Percentiles rank a stretch among this genome's conserved stretches.
These are phyloP conservation scores for Aspergillus awamori DNA, from an alignment of 2,329 filamentous ascomycete species.

Conservation along the genomic window DNA sequence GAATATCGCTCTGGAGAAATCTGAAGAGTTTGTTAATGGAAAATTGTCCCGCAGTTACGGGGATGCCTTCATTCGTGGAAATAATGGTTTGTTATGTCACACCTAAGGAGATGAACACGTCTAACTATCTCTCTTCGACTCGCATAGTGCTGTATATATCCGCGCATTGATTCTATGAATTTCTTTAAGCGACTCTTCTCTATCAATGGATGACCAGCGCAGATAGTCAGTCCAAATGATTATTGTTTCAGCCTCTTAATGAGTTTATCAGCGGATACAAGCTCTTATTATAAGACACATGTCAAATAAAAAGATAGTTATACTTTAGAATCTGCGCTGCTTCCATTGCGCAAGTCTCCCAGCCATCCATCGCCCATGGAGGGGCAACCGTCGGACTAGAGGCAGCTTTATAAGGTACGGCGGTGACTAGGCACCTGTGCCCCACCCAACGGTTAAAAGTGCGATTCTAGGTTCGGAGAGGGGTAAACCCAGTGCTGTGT, in stretches of 20 bases:
- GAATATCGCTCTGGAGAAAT: slow-evolving; percentile 98
- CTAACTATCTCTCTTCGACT: not conserved
- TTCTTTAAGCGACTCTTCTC: not conserved
- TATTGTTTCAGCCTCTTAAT: no score
- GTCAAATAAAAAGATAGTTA: no score
- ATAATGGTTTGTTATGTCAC: slow-evolving; percentile 70
- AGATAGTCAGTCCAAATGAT: no score
- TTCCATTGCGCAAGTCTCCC: no score
- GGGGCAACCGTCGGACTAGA: no score
- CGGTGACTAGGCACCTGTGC: slow-evolving; percentile 2
- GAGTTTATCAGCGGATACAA: no score
- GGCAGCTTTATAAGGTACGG: not conserved
- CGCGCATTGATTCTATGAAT: slow-evolving; percentile 27
- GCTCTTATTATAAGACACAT: no score
- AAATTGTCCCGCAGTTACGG: slow-evolving; percentile 81
- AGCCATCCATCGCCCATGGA: no score
- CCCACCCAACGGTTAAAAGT: not conserved
- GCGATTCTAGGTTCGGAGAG: not conserved
- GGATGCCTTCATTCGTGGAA: slow-evolving; percentile 92
- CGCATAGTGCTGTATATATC: slow-evolving; percentile 45
- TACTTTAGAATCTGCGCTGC: no score
- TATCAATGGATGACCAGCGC: not conserved
- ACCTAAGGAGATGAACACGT: not conserved
- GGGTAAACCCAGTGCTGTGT: not conserved
- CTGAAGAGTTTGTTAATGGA: slow-evolving; percentile 86